Evolutionary conservation across 805 yeast genomes (phyloP).

Genomic region (Metschnikowia baotianmanensis): DNA sequence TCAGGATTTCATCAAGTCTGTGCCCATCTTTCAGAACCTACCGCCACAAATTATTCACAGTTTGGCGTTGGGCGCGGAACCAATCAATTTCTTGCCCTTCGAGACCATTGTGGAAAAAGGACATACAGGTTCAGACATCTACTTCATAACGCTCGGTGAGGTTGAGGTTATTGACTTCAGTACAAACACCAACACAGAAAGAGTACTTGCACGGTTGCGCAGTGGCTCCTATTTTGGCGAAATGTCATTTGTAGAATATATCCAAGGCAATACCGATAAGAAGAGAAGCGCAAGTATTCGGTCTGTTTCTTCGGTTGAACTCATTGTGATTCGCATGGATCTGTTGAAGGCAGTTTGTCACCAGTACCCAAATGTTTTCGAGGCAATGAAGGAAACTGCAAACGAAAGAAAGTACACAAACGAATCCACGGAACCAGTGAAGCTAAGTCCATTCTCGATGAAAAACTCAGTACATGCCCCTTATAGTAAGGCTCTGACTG

Average conservation of each 20-base stretch:
- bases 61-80: slow-evolving; percentile 62
- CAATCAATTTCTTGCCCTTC: slow-evolving; percentile 50
- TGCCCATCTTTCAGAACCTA: slow-evolving; percentile 57
- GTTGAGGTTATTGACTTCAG: slow-evolving; percentile 57
- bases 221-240: slow-evolving; percentile 74
- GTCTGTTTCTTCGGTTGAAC: slow-evolving; percentile 57
- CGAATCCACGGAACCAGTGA: slow-evolving; percentile 3
- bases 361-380: slow-evolving; percentile 56
- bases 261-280: slow-evolving; percentile 30
- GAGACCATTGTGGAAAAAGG: slow-evolving; percentile 61
- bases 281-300: slow-evolving; percentile 63
- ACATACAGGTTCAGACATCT: slow-evolving; percentile 61
- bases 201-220: slow-evolving; percentile 54
- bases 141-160: slow-evolving; percentile 64
- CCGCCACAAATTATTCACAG: slow-evolving; percentile 61
- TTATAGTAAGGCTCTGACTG: slow-evolving; percentile 1
- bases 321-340: slow-evolving; percentile 57
- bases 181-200: slow-evolving; percentile 27
- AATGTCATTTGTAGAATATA: slow-evolving; percentile 60
- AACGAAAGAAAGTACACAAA: slow-evolving; percentile 39
- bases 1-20: slow-evolving; percentile 54
- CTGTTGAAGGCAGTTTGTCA: slow-evolving; percentile 52
- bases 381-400: slow-evolving; percentile 62
- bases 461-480: slow-evolving; percentile 1
- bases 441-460: not conserved